Evolutionary conservation across 2,329 filamentous ascomycete species (phyloP).

Genomic region (Didymella pinodella): DNA sequence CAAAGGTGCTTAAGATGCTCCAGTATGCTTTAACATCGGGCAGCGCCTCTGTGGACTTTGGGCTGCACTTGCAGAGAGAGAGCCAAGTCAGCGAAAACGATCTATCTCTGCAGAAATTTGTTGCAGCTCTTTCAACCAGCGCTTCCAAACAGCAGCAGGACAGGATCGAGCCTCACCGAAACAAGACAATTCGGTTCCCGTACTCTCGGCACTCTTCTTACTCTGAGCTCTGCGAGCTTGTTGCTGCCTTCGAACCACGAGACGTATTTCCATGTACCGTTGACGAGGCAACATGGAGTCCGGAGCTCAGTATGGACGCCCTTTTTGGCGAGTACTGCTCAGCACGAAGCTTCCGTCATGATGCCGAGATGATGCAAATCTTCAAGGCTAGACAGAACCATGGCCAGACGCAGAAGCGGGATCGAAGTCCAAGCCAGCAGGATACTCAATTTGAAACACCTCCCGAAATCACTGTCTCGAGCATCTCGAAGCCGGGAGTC

Average conservation of each 20-base stretch:
- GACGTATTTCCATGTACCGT: constrained; percentile 85
- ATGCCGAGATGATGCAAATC: constrained; percentile 64
- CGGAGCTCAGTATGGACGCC: constrained; percentile 67
- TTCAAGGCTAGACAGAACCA: constrained; percentile 27
- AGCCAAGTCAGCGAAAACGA: constrained; percentile 32
- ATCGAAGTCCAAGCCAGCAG: constrained; percentile 22
- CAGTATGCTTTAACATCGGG: constrained; percentile 28
- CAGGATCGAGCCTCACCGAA: constrained; percentile 7
- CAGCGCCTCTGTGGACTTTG: constrained; percentile 38
- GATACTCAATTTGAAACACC: constrained; percentile 24
- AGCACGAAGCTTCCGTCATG: constrained; percentile 68
- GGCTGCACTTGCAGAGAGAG: constrained; percentile 37
- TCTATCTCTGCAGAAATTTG: constrained; percentile 43
- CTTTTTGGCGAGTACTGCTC: constrained; percentile 78
- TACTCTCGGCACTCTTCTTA: constrained; percentile 93
- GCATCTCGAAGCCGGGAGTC: background rate
- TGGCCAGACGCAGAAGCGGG: constrained; percentile 22
- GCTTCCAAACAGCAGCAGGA: constrained; percentile 11
- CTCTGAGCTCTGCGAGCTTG: constrained; percentile 74
- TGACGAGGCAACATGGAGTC: constrained; percentile 68
- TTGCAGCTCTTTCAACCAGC: constrained; percentile 39
- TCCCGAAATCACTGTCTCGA: constrained; percentile 2
- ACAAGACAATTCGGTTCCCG: constrained; percentile 66
- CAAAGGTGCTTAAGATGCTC: constrained; percentile 49
- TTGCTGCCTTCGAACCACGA: constrained; percentile 71